Base-by-base conservation (phyloP, 805 yeast species). In the Maudiozyma bulderi region DNA sequence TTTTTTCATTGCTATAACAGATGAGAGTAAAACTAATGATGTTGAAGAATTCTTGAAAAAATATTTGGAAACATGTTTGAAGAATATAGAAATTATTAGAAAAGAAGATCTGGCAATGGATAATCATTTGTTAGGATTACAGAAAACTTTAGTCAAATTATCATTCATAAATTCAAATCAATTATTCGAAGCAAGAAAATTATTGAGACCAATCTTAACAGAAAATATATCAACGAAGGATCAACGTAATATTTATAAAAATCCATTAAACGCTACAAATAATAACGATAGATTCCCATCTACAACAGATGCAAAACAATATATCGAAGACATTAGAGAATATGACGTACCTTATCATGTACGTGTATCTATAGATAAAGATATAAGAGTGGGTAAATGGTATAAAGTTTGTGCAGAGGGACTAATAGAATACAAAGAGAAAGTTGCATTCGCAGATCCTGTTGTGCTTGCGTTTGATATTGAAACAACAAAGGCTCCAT, bases 261-360 rank as follows among this genome's bases (percentile, higher is more conserved):
- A 48, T 20, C 43, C 47, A 28, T 28, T 20, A 20, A 20, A 20
- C 4, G 26, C 26, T 20, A 20, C 34, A 26, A 48, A 67, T 54
- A 48, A 59, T 61, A 32, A 52, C 20, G 48, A 51, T 35, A 61
- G 63, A 20, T 20, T 20, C 26, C 26, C 26, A 20, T 86, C 82
- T 52, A 15, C 38, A 8, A 26, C 31, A 1, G 84, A 90, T 3
- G 72, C 81, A 2, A 80, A 80, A 35, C 73, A 73, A 43, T 65
- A 61, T 44, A 77, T 93, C 13, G 82, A 81, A 48, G 98, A 91
- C 58, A 77, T 93, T 33, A 74, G 91, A 55, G 99, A 93, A 64
- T 89, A 86, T 57, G 99, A 93, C 63, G 98, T 93, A 4, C 99
- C 99, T 0, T 93, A 86, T 59, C 96, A 90, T 62, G 96, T 90